phyloP scores from a whole-genome alignment of 345 rosid species.

The Brassica incana region DNA sequence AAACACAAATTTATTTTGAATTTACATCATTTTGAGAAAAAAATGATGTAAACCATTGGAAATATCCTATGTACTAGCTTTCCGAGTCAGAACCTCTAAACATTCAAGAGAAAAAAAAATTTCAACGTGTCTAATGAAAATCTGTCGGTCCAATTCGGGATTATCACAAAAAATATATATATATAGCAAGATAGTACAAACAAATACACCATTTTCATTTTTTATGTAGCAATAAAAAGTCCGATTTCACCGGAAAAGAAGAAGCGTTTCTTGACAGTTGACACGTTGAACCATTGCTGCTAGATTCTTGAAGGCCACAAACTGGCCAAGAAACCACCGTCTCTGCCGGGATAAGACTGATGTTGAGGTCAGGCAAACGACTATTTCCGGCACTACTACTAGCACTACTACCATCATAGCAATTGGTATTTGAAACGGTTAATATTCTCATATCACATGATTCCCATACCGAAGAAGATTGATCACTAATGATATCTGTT shows the following conservation, averaged over 20 bases:
- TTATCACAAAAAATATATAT: no score
- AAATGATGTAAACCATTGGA: no score
- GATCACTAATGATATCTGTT: constrained; percentile 29
- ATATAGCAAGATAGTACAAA: neutral
- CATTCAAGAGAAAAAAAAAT: no score
- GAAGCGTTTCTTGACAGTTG: constrained; percentile 25
- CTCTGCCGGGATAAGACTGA: constrained; percentile 13
- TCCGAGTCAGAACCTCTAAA: no score
- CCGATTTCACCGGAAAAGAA: constrained; percentile 22
- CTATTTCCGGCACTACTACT: neutral
- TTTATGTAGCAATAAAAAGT: neutral
- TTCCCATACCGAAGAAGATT: constrained; percentile 29
- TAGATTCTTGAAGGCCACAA: constrained; percentile 16
- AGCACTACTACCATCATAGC: constrained; percentile 5
- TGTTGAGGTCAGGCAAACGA: constrained; percentile 37
- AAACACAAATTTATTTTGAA: no score
- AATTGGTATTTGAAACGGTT: constrained; percentile 12
- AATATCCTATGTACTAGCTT: no score
- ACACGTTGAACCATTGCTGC: constrained; percentile 10
- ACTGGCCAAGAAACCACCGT: neutral
- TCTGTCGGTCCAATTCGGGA: neutral
- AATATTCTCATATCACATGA: constrained; percentile 15
- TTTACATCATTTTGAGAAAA: no score
- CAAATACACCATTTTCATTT: neutral
- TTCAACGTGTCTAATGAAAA: neutral